Percentiles rank a stretch among this genome's conserved stretches.
phyloP scores from a whole-genome alignment of 177 flowering plant genomes.

The Vitis hybrid region DNA sequence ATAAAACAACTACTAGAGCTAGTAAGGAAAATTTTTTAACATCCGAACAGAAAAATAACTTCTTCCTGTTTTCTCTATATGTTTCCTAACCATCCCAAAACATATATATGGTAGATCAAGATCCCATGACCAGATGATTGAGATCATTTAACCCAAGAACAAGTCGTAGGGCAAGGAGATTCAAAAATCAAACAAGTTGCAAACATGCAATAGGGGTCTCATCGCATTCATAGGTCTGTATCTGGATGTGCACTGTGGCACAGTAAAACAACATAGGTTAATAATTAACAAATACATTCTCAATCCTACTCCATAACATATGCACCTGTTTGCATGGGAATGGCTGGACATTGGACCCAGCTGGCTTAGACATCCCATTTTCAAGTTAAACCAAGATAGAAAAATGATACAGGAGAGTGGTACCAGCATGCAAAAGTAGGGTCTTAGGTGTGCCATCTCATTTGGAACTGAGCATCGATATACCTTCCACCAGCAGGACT shows the following conservation, averaged over 20 bases:
- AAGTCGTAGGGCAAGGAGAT: no score
- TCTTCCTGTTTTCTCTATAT: no score
- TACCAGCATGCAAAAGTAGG: constrained; percentile 92
- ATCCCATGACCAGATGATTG: no score
- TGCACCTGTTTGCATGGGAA: background rate
- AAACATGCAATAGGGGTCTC: no score
- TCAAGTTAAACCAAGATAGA: background rate
- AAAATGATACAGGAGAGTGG: background rate
- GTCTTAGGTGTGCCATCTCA: constrained; percentile 33
- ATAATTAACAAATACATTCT: background rate
- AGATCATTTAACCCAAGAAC: no score
- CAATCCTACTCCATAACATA: background rate
- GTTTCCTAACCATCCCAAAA: no score
- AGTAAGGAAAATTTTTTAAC: no score
- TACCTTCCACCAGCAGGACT: constrained; percentile 84
- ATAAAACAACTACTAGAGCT: no score
- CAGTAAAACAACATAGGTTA: background rate
- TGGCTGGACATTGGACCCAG: background rate
- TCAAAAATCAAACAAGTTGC: no score
- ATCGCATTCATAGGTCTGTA: background rate
- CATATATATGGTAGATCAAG: no score
- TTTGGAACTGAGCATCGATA: constrained; percentile 67
- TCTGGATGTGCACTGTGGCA: background rate
- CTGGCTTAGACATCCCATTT: background rate
- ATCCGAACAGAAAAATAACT: no score